Base-by-base conservation (phyloP, 2,329 filamentous ascomycete species). In the Sarocladium kiliense region DNA sequence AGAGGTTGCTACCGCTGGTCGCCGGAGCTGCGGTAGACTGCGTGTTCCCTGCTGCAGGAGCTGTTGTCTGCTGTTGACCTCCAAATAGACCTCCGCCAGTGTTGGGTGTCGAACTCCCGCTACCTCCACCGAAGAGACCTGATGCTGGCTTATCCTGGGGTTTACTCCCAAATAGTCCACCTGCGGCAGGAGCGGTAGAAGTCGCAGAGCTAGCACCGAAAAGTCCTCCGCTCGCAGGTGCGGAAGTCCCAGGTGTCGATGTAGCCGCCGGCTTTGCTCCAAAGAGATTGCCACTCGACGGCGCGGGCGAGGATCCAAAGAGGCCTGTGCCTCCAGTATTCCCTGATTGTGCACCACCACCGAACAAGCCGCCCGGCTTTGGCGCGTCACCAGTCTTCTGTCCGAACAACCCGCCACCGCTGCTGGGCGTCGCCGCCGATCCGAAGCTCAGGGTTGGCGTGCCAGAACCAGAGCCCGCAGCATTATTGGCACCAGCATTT, bases 381-480 rank as follows among this genome's bases (percentile, higher is more conserved):
- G 65, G 60, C 23, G 64, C 61, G 26, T 62, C 58, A 32, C 55
- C 58, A 56, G 59, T 58, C 59, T 67, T 64, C 57, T 68, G 65
- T 47, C 69, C 68, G 58, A 73, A 71, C 36, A 73, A 53, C 34
- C 55, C 54, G 55, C 60, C 61, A 50, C 65, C 57, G 19, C 56
- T 64, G 32, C 62, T 64, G 3, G 68, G 55, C 10, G 70, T 59
- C 62, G 41, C 58, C n/a, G 62, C 56, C 32, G 62, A 57, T 32
- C 71, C 71, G 58, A 80, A 80, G 10, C 71, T 71, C 62, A 79
- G 77, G 9, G 60, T 57, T 23, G 74, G 61, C 23, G 68, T 59
- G 39, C 65, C 63, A 30, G 56, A 26, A 54, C 44, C 54, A 26
- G 50, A 53, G 6, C 50, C 50, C 3, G 7, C 26, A 26, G 19